Evolutionary conservation across 2,329 filamentous ascomycete genomes (phyloP), one percentile per base, ranked within the genome.

Genomic region (Aspergillus sp.): DNA sequence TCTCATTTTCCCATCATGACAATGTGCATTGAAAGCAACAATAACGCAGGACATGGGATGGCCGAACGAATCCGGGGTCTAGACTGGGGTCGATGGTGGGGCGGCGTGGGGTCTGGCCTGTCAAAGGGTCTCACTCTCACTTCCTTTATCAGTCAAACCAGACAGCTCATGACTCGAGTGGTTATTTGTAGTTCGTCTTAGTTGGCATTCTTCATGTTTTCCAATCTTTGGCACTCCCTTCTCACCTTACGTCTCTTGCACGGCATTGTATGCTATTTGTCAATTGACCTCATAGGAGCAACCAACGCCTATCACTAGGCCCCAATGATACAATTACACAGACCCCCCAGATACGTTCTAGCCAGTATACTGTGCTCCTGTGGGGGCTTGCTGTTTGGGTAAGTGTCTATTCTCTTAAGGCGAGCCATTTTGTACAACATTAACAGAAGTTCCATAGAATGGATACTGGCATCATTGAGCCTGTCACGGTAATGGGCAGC

Each of bases 381-480:
- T 19, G 64, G 64, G 7, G 66, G 63, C 3, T 48, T 66, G 7
- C 56, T 68, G 3, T 68, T 68, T 23, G 63, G 64, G 66, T 65
- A 58, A 57, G 51, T 38, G 30, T 44, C 4, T 11, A n/a, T 41
- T 19, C 39, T 39, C 19, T n/a, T 4, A 42, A 1, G 38, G n/a
- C 13, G 13, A 13, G 41, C n/a, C 52, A 23, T 17, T 15, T 17
- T 25, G 15, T 38, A 2, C 17, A 57, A 36, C 36, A 10, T 10
- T 39, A 5, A 32, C 19, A 51, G 50, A 13, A 27, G 23, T 15
- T 54, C 15, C 10, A 21, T 19, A 64, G 61, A 3, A 69, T 73
- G 67, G 82, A 84, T 58, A 84, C 84, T 0, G 84, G 84, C 8
- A 83, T 79, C 25, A 85, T 88, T 55, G 85, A 86, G 1, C 82